Evolutionary conservation across 192 early-diverging fungal species (phyloP).

Genomic region (Umbelopsis sp.): DNA sequence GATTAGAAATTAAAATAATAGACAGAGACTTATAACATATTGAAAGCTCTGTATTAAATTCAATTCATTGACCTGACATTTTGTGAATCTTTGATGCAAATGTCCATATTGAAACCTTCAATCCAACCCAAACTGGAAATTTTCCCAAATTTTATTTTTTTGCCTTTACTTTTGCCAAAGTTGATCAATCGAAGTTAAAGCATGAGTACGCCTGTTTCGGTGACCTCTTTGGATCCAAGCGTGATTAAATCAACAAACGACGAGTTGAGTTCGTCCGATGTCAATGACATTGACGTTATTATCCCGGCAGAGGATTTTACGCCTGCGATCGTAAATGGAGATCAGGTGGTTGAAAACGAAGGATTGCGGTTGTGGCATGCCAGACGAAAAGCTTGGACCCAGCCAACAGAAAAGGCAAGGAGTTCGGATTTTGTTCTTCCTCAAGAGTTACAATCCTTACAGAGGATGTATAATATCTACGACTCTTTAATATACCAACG

Average conservation of each 20-base stretch:
- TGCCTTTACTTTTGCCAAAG: neutral
- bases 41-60: too few species aligned
- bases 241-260: neutral
- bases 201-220: neutral
- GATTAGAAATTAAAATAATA: too few species aligned
- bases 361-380: constrained; percentile 51
- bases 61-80: too few species aligned
- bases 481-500: constrained; percentile 44
- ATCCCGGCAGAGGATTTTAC: neutral
- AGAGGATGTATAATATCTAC: constrained; percentile 43
- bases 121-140: neutral
- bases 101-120: too few species aligned
- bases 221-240: neutral
- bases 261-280: neutral
- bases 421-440: constrained; percentile 25
- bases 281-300: neutral
- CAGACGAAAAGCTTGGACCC: constrained; percentile 49
- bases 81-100: too few species aligned
- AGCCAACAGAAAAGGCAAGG: constrained; percentile 7
- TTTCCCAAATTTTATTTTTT: neutral
- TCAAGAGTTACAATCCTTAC: constrained; percentile 34
- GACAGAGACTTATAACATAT: too few species aligned
- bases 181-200: neutral
- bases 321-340: neutral
- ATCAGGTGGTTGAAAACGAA: neutral